phyloP scores from a whole-genome alignment of 176 grass and related monocot species.

The Alopecurus myosuroides region DNA sequence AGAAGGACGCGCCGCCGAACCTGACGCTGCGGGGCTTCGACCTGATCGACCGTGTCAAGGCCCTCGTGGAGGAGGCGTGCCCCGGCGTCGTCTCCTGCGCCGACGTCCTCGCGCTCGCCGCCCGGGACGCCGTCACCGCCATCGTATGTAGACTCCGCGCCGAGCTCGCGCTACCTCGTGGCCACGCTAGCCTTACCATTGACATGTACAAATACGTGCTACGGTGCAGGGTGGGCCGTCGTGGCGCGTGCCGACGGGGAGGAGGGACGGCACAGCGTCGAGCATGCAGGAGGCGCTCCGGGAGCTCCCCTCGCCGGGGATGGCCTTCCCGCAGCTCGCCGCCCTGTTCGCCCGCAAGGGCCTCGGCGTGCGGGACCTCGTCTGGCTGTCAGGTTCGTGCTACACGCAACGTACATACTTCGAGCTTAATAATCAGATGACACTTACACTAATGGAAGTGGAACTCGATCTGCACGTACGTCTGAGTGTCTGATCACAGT shows the following conservation, averaged over 20 bases:
- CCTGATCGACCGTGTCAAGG: conserved; percentile 70
- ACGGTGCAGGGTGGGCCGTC: conserved; percentile 63
- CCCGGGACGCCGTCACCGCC: conserved; percentile 70
- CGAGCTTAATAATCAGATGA: background rate
- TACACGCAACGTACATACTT: background rate
- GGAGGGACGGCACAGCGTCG: conserved; percentile 75
- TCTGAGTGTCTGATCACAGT: background rate
- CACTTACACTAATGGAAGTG: background rate
- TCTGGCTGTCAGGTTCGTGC: conserved; percentile 62
- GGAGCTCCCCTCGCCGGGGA: conserved; percentile 54
- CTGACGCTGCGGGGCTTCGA: conserved; percentile 78
- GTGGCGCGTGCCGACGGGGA: conserved; percentile 84
- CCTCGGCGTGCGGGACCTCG: conserved; percentile 63
- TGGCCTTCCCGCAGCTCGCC: conserved; percentile 46
- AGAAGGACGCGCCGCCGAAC: conserved; percentile 80
- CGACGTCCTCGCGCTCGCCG: conserved; percentile 60
- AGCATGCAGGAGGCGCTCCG: conserved; percentile 45
- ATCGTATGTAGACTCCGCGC: conserved; percentile 37
- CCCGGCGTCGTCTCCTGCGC: conserved; percentile 92
- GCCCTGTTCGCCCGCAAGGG: conserved; percentile 64
- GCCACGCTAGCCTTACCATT: background rate
- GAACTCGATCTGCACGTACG: background rate
- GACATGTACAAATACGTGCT: background rate
- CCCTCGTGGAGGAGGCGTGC: conserved; percentile 72
- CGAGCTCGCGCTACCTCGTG: background rate